Conservation (phyloP, 495 filamentous ascomycete genomes). For the Neurospora sp. region DNA sequence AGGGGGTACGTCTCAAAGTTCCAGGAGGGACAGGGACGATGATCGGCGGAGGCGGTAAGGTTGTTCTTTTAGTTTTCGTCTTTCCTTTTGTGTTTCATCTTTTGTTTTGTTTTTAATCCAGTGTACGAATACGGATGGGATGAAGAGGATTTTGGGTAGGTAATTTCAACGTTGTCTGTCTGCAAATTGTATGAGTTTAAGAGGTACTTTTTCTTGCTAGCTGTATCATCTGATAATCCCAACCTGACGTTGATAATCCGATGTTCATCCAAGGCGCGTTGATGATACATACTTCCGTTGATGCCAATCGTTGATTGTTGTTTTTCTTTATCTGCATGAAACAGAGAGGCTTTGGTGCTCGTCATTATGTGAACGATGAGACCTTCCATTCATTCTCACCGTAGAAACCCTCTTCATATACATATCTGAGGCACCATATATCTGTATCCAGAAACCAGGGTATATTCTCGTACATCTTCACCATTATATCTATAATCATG, state of each 20-base stretch:
- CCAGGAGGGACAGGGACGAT: background rate
- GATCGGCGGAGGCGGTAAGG: background rate
- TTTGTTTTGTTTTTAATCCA: background rate
- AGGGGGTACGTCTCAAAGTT: background rate
- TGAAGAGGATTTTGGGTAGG: background rate
- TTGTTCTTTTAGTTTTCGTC: no score
- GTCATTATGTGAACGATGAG: background rate
- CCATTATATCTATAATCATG: background rate
- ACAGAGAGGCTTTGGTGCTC: background rate
- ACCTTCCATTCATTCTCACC: background rate
- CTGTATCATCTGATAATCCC: background rate
- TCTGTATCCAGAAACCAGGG: background rate
- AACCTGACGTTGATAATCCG: background rate
- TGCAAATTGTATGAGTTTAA: background rate
- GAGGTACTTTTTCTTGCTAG: background rate
- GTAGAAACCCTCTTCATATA: rapidly evolving
- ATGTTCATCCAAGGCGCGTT: background rate
- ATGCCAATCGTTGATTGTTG: background rate
- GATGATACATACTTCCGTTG: no score
- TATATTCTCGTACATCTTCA: background rate
- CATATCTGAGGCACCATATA: background rate
- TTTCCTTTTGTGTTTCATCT: background rate
- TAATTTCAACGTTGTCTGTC: background rate
- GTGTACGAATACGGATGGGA: background rate
- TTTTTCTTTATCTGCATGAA: background rate